Base-by-base conservation (phyloP, 148 eudicot genomes). In the Rhododendron molle region DNA sequence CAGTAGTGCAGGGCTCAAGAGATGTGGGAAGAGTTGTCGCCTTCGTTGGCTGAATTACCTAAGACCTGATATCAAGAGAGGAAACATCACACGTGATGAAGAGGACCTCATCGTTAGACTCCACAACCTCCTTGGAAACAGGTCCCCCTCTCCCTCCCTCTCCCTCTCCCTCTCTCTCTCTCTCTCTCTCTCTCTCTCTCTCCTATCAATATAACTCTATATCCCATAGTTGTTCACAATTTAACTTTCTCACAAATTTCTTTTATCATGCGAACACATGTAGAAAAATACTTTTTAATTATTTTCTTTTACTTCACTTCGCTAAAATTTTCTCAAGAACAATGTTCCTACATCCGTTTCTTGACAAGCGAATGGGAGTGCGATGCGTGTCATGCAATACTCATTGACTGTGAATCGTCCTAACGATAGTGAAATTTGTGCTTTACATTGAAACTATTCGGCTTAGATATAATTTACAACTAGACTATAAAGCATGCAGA, bases 1-100 rank as follows among this genome's bases (percentile, higher is more conserved):
- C 34, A 23, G 76, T 28, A 73, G 49, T 52, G 79, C 85, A 88
- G 91, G 91, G 28, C 77, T 90, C 23, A 88, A 86, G 80, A 81
- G 91, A 83, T 90, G 91, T 18, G 91, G 91, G 20, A 90, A 90
- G 82, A 90, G 91, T 80, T 90, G 91, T 47, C 85, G 91, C 49
- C 86, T 90, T 7, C 84, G 91, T 7, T 90, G 91, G 91, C 28
- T 90, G 40, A 90, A 90, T 62, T 90, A 90, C 52, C 86, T 90
- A 1, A 90, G 85, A 38, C 91, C 91, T 11, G 90, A 90, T 58
- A 90, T 90, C n/a, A 90, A 86, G 84, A 88, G 91, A 72, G 91
- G 91, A 11, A 90, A 90, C 49, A 90, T 90, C 9, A 78, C 85
- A n/a, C 23, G 0, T 30, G 91, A 90, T 38, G 91, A 90, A 79